Evolutionary conservation across 2,329 filamentous ascomycete species (phyloP), one percentile per base, ranked within the genome.

Genomic region (Aspergillus fumigatiaffinis): DNA sequence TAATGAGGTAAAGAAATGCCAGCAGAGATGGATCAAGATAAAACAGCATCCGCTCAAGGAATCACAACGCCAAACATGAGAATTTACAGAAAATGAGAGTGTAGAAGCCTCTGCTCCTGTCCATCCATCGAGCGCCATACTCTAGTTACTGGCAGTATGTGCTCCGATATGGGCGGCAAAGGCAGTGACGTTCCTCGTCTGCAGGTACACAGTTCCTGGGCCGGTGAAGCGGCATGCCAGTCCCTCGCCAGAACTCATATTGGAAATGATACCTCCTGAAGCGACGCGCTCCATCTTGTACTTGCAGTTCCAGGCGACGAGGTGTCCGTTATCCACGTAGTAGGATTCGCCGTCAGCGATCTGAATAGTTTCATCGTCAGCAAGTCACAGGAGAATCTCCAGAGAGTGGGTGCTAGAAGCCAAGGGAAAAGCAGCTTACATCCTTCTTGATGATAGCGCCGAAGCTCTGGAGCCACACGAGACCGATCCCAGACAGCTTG

Each of bases 251-350:
- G 91, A 87, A 28, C 87, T 86, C 23, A 96, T 74, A 9, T 88
- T 87, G n/a, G 90, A 93, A n/a, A 99, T 88, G 61, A 99, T 87
- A 41, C 94, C 94, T 2, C 94, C 94, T 3, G 90, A 94, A 0
- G 93, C 87, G 3, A 95, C 89, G 17, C 94, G 87, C 77, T 97
- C 92, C 61, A 99, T 86, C 4, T 90, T 83, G 68, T 97, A 99
- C 69, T 96, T 91, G 70, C 90, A 92, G 72, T 97, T 97, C 94
- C 94, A 99, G 0, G 94, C 93, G 0, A 97, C 92, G 1, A 97
- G 81, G 66, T 97, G 92, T 3, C 91, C 91, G 67, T 96, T 96
- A 68, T 96, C 91, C 56, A 97, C 87, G 63, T 94, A 91, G 74
- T 97, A 97, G 65, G 88, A 89, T 72, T 97, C 93, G 9, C 88